Percentiles rank a stretch among this genome's conserved stretches.
Evolutionary conservation across 441 rosid species (phyloP).

Genomic region (Adansonia grandidieri): DNA sequence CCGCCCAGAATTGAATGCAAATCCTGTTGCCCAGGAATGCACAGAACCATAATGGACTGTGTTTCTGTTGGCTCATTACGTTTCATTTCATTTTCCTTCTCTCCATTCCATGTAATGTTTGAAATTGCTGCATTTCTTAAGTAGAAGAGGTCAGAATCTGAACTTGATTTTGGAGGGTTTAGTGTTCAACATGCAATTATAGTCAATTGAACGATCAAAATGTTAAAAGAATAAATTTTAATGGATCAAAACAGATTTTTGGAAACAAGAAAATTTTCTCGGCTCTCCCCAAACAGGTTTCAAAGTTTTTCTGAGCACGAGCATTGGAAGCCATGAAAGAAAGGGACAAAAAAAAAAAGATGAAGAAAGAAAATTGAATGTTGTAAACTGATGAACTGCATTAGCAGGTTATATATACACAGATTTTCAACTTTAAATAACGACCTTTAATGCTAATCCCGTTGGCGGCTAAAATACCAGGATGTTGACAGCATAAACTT

Average conservation of each 20-base stretch:
- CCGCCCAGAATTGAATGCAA: not conserved
- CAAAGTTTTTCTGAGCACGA: not conserved
- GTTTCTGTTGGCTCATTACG: conserved; percentile 6
- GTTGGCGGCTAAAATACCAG: not conserved
- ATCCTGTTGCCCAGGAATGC: conserved; percentile 13
- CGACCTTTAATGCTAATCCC: not conserved
- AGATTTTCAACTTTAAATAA: not conserved
- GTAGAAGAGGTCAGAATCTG: not conserved
- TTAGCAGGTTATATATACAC: not conserved
- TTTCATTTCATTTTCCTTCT: not conserved
- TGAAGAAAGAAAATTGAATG: not conserved
- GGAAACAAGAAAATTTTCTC: not conserved
- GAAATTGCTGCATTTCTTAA: not conserved
- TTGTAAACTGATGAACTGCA: not conserved
- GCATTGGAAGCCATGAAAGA: not conserved
- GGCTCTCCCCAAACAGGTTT: not conserved
- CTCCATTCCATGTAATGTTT: conserved; percentile 2
- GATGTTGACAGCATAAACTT: too few relatives aligned
- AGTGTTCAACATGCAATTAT: not conserved
- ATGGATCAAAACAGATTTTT: not conserved
- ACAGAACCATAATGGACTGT: conserved; percentile 12
- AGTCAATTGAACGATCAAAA: too few relatives aligned
- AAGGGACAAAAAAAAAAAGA: not conserved
- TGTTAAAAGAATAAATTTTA: not conserved
- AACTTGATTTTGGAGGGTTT: not conserved